A percentile compares a stretch with the other conserved stretches of the same genome.
Evolutionary conservation across 208 protist species (phyloP).

Genomic region (Balamuthia mandrillaris): DNA sequence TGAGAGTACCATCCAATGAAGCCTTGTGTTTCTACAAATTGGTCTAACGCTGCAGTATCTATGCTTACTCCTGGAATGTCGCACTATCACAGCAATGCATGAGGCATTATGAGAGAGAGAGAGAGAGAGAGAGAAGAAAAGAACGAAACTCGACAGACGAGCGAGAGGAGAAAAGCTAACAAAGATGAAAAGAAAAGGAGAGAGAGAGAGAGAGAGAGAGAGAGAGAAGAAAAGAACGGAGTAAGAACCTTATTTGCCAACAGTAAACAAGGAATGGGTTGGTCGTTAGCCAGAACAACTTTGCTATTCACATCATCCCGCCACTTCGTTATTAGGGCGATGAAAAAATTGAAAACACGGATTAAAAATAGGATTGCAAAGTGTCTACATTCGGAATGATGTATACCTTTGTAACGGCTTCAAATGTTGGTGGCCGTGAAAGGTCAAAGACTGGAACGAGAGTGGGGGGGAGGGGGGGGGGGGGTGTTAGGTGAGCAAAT

Average conservation of each 20-base stretch:
- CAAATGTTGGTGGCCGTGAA: constrained; percentile 61
- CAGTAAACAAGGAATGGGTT: constrained; percentile 61
- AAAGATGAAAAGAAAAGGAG: too few species aligned
- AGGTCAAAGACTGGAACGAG: constrained; percentile 19
- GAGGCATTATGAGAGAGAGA: too few species aligned
- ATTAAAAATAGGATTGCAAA: neutral
- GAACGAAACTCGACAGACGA: too few species aligned
- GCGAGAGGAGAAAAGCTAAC: neutral
- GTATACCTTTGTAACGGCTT: constrained; percentile 54
- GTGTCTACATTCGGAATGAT: neutral
- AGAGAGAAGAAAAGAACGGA: too few species aligned
- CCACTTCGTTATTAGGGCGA: constrained; percentile 42
- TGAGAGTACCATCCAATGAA: constrained; percentile 13
- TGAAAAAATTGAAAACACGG: neutral
- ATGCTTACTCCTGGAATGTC: constrained; percentile 16
- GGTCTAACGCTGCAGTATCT: neutral
- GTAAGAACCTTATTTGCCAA: constrained; percentile 70
- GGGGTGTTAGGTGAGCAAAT: neutral
- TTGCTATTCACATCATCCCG: constrained; percentile 65
- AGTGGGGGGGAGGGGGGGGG: neutral
- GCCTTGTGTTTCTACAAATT: neutral
- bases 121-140: too few species aligned
- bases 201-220: too few species aligned
- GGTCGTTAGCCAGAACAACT: constrained; percentile 61
- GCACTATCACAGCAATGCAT: too few species aligned